phyloP scores from a whole-genome alignment of 306 rosid species.

The Pachyrhizus erosus region DNA sequence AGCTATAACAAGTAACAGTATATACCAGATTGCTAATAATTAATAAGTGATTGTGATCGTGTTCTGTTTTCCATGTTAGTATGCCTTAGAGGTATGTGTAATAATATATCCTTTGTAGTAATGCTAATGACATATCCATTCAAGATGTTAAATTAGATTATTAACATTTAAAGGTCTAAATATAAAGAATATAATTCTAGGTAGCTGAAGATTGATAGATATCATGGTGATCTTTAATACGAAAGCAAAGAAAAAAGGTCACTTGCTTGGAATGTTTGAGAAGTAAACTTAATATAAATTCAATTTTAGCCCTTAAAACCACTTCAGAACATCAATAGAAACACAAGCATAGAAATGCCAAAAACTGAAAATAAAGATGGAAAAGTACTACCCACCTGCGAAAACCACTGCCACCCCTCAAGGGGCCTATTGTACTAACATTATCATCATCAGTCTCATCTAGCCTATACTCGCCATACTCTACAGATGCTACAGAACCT shows the following conservation, averaged over 20 bases:
- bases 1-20: neutral
- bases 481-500: conserved; percentile 73
- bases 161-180: neutral
- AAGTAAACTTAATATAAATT: neutral
- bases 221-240: neutral
- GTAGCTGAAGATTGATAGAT: neutral
- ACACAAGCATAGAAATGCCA: conserved; percentile 9
- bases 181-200: conserved; percentile 9
- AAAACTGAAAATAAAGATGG: neutral
- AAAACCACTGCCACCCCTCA: conserved; percentile 64
- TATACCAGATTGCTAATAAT: neutral
- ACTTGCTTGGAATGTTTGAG: neutral
- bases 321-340: neutral
- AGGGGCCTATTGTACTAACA: conserved; percentile 53
- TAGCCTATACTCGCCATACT: conserved; percentile 63
- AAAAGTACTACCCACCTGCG: conserved; percentile 59
- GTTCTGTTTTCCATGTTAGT: neutral
- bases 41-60: neutral
- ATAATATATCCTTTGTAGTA: neutral
- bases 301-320: neutral
- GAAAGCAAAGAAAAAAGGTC: neutral
- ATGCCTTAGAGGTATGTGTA: neutral
- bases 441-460: conserved; percentile 79
- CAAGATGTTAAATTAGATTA: neutral
- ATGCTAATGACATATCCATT: neutral